A percentile compares a stretch with the other conserved stretches of the same genome.
These are phyloP conservation scores for Tolypocladium album DNA, from an alignment of 2,329 filamentous ascomycete genomes.

Conservation along the genomic window DNA sequence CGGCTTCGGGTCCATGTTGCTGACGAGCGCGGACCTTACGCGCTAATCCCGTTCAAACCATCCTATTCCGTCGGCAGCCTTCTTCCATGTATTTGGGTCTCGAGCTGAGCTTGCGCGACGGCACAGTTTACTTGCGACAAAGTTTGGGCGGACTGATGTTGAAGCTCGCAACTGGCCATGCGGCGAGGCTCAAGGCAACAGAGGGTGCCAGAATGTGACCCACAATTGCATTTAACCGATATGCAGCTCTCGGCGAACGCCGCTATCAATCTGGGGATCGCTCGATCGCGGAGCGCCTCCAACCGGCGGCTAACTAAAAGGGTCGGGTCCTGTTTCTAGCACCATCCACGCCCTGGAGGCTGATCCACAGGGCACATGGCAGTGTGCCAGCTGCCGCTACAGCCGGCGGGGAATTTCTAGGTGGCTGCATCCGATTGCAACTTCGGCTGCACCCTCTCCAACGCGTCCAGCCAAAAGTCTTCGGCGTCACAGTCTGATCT, in stretches of 20 bases:
- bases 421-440: not conserved
- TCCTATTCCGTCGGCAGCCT: not conserved
- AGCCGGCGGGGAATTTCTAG: not conserved
- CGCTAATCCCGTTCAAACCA: not conserved
- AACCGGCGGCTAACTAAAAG: not conserved
- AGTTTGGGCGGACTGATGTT: not conserved
- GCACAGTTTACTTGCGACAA: not conserved
- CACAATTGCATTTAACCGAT: not conserved
- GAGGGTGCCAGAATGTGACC: not conserved
- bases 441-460: not conserved
- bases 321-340: not conserved
- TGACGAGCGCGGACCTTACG: not conserved
- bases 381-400: not conserved
- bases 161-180: not conserved
- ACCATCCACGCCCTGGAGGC: not conserved
- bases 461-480: not conserved
- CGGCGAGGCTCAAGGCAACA: not conserved
- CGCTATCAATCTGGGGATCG: not conserved
- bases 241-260: not conserved
- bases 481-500: not conserved
- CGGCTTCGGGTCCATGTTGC: constrained; percentile 24
- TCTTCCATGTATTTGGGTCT: not conserved
- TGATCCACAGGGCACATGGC: not conserved
- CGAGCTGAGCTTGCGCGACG: not conserved
- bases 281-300: not conserved